Conservation (phyloP, 495 filamentous ascomycete species). For the Clavariopsis aquatica region DNA sequence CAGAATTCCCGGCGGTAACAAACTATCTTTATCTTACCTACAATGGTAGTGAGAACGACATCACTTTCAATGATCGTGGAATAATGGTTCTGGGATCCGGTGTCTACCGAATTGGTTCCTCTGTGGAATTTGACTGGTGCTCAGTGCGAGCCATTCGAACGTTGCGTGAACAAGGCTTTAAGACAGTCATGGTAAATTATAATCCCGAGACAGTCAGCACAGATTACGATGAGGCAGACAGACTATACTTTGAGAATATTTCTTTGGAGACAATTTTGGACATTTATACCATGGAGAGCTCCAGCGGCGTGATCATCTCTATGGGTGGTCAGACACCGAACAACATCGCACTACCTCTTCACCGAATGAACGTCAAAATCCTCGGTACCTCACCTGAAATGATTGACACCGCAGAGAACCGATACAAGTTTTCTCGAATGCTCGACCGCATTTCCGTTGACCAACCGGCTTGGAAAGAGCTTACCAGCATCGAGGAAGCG, state of each 20-base stretch:
- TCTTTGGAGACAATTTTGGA: slow-evolving; percentile 92
- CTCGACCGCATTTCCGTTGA: slow-evolving; percentile 92
- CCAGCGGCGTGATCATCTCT: slow-evolving; percentile 89
- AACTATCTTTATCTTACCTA: slow-evolving; percentile 99
- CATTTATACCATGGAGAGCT: slow-evolving; percentile 87
- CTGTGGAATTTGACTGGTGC: slow-evolving; percentile 99
- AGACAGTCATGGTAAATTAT: slow-evolving; percentile 94
- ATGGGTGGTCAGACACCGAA: slow-evolving; percentile 99
- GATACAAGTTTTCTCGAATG: slow-evolving; percentile 98
- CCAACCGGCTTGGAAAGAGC: slow-evolving; percentile 95
- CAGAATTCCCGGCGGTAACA: slow-evolving; percentile 91
- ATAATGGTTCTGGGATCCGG: slow-evolving; percentile 96
- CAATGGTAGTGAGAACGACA: slow-evolving; percentile 84
- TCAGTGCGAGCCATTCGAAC: slow-evolving; percentile 96
- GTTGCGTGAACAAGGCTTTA: slow-evolving; percentile 80
- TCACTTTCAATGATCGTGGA: slow-evolving; percentile 82
- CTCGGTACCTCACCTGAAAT: slow-evolving; percentile 96
- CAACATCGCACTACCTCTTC: slow-evolving; percentile 91
- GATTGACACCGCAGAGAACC: slow-evolving; percentile 97
- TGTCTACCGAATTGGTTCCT: slow-evolving; percentile 96
- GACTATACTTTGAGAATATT: slow-evolving; percentile 97
- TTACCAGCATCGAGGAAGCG: slow-evolving; percentile 87
- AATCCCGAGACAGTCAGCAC: slow-evolving; percentile 91
- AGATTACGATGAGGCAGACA: slow-evolving; percentile 95
- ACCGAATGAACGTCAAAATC: slow-evolving; percentile 86